Conservation (phyloP, 2,329 filamentous ascomycete species). For the Trichoderma atroviride region DNA sequence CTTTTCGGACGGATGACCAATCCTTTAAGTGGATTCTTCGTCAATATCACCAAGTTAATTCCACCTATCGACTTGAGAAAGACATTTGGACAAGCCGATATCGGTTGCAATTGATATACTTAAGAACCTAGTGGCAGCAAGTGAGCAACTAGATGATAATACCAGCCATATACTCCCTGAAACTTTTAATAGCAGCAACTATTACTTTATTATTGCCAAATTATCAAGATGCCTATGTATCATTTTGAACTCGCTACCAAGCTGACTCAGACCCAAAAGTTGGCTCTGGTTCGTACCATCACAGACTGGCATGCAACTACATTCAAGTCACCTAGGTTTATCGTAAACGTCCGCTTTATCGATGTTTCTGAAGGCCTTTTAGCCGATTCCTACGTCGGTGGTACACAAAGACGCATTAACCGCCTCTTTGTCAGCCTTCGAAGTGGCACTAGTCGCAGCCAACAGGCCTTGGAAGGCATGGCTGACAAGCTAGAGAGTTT, state of each 20-base stretch:
- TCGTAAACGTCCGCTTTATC: slow-evolving; percentile 27
- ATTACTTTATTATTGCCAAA: background rate
- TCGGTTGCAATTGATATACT: background rate
- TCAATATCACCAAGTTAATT: slow-evolving; percentile 11
- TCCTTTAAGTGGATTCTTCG: background rate
- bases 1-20: slow-evolving; percentile 13
- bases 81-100: slow-evolving; percentile 1
- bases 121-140: background rate
- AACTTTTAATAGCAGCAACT: background rate
- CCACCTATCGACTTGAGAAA: background rate
- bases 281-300: slow-evolving; percentile 22
- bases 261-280: slow-evolving; percentile 21
- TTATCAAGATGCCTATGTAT: slow-evolving; percentile 18
- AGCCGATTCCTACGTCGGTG: slow-evolving; percentile 21
- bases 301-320: slow-evolving; percentile 28
- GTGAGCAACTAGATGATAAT: background rate
- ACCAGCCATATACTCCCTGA: background rate
- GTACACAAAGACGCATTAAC: slow-evolving; percentile 17
- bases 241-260: slow-evolving; percentile 26
- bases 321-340: slow-evolving; percentile 24
- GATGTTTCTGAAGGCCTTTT: slow-evolving; percentile 19
- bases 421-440: slow-evolving; percentile 26
- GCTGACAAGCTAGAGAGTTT: slow-evolving; percentile 23
- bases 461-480: slow-evolving; percentile 21
- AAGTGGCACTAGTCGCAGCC: slow-evolving; percentile 19